Evolutionary conservation across 225 moss, liverwort and hornwort genomes (phyloP).

Genomic region (Climacium dendroides): DNA sequence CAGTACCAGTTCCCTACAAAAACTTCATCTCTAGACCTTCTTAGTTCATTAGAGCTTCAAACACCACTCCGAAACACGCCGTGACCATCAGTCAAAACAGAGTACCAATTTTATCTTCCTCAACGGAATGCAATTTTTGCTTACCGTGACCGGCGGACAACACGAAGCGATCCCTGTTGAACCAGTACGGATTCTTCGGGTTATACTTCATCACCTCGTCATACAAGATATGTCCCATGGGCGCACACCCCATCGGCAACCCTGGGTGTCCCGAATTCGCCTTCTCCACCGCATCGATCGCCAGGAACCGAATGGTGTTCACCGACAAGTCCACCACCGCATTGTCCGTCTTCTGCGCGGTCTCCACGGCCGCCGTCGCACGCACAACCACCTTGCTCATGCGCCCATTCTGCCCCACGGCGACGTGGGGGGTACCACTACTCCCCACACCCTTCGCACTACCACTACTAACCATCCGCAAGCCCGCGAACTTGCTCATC

Average conservation of each 20-base stretch:
- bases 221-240: conserved; percentile 97
- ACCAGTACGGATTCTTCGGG: conserved; percentile 89
- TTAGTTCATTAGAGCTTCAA: neutral
- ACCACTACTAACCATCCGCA: conserved; percentile 29
- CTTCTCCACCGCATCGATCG: conserved; percentile 96
- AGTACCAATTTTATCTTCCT: no score
- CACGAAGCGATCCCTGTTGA: conserved; percentile 94
- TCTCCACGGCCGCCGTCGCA: conserved; percentile 55
- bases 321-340: conserved; percentile 68
- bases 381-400: neutral
- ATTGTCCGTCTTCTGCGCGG: conserved; percentile 70
- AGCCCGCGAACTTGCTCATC: conserved; percentile 57
- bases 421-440: neutral
- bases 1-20: neutral
- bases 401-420: neutral
- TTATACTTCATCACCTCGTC: conserved; percentile 97
- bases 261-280: conserved; percentile 98
- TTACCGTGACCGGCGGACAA: conserved; percentile 88
- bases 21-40: neutral
- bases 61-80: neutral
- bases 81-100: neutral
- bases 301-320: conserved; percentile 89
- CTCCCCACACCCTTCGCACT: neutral
- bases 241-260: conserved; percentile 94
- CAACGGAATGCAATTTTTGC: neutral